Conservation (phyloP, 1,284 basidiomycete species). For the Trametes hirsuta region DNA sequence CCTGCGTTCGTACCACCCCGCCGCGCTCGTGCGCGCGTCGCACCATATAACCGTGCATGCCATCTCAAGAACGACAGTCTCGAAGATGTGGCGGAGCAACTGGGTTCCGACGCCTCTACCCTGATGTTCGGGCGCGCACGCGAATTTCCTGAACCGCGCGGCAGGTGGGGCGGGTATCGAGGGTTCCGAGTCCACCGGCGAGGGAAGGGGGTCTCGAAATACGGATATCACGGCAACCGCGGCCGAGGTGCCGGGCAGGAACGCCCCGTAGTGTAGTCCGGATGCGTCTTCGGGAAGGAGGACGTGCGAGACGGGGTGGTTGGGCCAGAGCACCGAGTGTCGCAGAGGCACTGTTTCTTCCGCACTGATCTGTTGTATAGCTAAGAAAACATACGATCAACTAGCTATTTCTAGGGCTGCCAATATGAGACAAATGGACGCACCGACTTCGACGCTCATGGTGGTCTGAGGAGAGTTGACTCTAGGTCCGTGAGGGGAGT, state of each 20-base stretch:
- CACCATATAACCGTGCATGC: slow-evolving; percentile 53
- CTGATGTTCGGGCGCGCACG: slow-evolving; percentile 51
- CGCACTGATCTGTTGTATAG: slow-evolving; percentile 36
- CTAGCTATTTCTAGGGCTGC: too few relatives aligned
- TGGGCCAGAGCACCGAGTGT: slow-evolving; percentile 62
- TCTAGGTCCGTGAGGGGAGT: neutral
- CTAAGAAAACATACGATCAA: neutral
- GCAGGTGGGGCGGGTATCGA: slow-evolving; percentile 15
- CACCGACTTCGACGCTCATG: neutral
- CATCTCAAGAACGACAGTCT: slow-evolving; percentile 41
- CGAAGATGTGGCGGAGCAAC: slow-evolving; percentile 46
- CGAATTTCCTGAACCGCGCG: slow-evolving; percentile 65
- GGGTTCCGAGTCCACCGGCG: slow-evolving; percentile 4
- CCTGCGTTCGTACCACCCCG: slow-evolving; percentile 56
- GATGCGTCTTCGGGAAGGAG: slow-evolving; percentile 52
- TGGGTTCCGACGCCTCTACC: slow-evolving; percentile 54
- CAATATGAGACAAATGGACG: too few relatives aligned
- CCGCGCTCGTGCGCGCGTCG: slow-evolving; percentile 51
- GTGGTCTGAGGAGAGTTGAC: neutral
- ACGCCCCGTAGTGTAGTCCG: slow-evolving; percentile 58
- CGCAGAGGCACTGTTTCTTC: slow-evolving; percentile 53
- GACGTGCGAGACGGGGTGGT: slow-evolving; percentile 51
- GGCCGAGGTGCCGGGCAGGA: slow-evolving; percentile 36
- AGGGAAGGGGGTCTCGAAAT: slow-evolving; percentile 50
- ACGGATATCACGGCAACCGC: slow-evolving; percentile 59